Evolutionary conservation across 2,329 filamentous ascomycete genomes (phyloP).

Genomic region (Beauveria brongniartii): DNA sequence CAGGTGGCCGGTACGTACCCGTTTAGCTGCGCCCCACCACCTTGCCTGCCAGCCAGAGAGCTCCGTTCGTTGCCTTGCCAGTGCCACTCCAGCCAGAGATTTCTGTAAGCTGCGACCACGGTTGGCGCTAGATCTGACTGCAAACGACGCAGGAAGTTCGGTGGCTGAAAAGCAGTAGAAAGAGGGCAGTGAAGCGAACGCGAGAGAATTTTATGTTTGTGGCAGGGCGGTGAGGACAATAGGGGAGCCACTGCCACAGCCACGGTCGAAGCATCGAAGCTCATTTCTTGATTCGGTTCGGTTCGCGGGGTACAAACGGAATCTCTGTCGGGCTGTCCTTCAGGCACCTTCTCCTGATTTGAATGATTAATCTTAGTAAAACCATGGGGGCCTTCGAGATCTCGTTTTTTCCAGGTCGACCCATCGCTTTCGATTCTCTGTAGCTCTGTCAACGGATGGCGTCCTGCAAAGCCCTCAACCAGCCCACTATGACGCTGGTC

Average conservation of each 20-base stretch:
- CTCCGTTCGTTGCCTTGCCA: constrained; percentile 9
- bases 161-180: neutral
- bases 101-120: neutral
- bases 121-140: neutral
- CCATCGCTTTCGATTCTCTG: neutral
- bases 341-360: neutral
- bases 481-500: constrained; percentile 8
- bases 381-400: neutral
- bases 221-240: constrained; percentile 2
- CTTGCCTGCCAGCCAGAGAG: constrained; percentile 3
- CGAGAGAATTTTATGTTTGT: neutral
- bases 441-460: constrained; percentile 1
- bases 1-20: neutral
- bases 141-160: neutral
- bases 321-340: neutral
- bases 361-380: neutral
- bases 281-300: neutral
- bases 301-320: neutral
- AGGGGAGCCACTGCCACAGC: neutral
- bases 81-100: constrained; percentile 8
- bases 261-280: neutral
- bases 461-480: neutral
- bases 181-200: neutral
- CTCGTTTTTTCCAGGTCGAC: neutral
- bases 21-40: neutral